Conservation (phyloP, 139 green algal genomes). For the Chlorokybus atmophyticus region DNA sequence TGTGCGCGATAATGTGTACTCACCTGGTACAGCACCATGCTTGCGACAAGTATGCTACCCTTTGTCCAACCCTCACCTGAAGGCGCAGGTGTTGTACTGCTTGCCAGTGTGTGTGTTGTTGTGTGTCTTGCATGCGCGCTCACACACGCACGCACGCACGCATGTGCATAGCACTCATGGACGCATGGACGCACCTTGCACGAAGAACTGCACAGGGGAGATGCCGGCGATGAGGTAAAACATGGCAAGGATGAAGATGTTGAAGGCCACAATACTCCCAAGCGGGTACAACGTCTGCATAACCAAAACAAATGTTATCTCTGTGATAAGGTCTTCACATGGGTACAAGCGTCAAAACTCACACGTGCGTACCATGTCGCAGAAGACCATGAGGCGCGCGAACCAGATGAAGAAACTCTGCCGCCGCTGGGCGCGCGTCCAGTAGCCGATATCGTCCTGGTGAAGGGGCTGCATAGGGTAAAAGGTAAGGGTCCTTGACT, state of each 20-base stretch:
- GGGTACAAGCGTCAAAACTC: no score
- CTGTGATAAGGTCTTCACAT: background rate
- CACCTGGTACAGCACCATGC: no score
- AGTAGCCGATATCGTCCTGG: background rate
- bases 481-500: no score
- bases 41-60: no score
- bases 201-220: background rate
- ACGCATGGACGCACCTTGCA: no score
- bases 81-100: no score
- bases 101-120: no score
- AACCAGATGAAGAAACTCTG: background rate
- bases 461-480: background rate
- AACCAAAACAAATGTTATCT: background rate
- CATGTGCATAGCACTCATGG: no score
- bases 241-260: background rate
- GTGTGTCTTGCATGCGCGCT: no score
- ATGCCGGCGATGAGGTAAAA: background rate
- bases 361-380: background rate
- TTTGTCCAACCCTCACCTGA: no score
- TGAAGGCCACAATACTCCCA: background rate
- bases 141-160: no score
- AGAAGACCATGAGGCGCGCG: background rate
- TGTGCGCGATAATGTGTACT: no score
- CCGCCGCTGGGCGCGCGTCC: background rate
- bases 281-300: slow-evolving; percentile 1